A percentile compares a stretch with the other conserved stretches of the same genome.
These are phyloP conservation scores for Leishmania mexicana DNA, from an alignment of 208 protist species.

Conservation along the genomic window DNA sequence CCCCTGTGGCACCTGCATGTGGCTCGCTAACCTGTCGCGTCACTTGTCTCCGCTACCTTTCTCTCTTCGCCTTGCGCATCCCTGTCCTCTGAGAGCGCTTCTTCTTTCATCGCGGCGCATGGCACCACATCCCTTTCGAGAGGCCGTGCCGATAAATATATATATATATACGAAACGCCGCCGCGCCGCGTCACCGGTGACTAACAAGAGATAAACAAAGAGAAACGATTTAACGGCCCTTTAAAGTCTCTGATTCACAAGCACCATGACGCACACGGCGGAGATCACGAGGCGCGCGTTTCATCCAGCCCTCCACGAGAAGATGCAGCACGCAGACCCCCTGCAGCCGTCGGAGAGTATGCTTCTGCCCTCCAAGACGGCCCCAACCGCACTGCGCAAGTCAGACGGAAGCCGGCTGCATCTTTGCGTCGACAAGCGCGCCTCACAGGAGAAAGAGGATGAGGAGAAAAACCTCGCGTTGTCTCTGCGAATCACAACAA, in stretches of 20 bases:
- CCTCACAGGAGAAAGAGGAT: not conserved
- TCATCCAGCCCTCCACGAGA: constrained; percentile 8
- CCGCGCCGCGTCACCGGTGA: not conserved
- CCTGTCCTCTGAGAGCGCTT: not conserved
- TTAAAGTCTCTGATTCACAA: not conserved
- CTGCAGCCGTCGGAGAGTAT: constrained; percentile 23
- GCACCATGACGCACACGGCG: not conserved
- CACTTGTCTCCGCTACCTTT: not conserved
- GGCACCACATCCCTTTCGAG: not conserved
- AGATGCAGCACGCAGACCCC: constrained; percentile 8
- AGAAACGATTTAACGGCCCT: not conserved
- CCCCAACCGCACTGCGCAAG: constrained; percentile 9
- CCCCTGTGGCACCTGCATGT: not conserved
- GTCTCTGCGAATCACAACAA: constrained; percentile 3
- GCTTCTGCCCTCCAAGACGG: constrained; percentile 15
- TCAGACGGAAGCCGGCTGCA: constrained; percentile 4
- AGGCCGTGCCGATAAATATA: not conserved
- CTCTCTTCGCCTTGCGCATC: not conserved
- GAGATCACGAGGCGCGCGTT: not conserved
- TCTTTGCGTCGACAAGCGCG: constrained; percentile 8
- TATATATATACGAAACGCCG: not conserved
- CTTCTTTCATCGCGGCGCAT: not conserved
- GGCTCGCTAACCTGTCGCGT: not conserved
- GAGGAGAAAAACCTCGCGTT: not conserved
- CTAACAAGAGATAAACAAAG: not conserved